Evolutionary conservation across 345 rosid species (phyloP).

Genomic region (Euphorbia tirucalli): DNA sequence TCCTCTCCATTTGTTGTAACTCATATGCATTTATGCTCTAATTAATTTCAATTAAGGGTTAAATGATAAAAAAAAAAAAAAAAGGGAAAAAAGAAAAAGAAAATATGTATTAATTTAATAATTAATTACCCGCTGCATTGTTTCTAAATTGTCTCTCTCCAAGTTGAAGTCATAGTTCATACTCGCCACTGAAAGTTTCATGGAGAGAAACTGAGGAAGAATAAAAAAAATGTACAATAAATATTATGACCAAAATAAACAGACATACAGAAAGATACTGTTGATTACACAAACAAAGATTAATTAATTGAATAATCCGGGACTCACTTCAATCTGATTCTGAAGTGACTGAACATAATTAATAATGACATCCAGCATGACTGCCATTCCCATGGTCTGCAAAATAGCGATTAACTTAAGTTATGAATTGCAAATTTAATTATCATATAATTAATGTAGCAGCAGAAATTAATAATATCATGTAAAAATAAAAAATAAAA

Average conservation of each 20-base stretch:
- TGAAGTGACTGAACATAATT: slow-evolving; percentile 60
- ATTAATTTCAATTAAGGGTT: neutral
- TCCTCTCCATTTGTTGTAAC: slow-evolving; percentile 24
- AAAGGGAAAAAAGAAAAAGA: too few relatives aligned
- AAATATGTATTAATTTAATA: too few relatives aligned
- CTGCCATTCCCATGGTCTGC: slow-evolving; percentile 88
- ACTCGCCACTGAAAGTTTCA: slow-evolving; percentile 61
- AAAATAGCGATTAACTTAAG: slow-evolving; percentile 13
- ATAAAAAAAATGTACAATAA: too few relatives aligned
- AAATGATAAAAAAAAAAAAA: slow-evolving; percentile 1
- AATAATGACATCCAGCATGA: slow-evolving; percentile 76
- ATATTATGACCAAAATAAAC: too few relatives aligned
- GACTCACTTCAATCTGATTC: slow-evolving; percentile 59
- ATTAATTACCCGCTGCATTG: slow-evolving; percentile 19
- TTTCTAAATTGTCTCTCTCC: slow-evolving; percentile 38
- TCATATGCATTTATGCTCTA: slow-evolving; percentile 29
- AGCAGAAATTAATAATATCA: too few relatives aligned
- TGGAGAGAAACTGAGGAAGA: slow-evolving; percentile 57
- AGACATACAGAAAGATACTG: too few relatives aligned
- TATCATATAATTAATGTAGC: too few relatives aligned
- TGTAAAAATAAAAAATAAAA: neutral
- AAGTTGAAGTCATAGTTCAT: slow-evolving; percentile 37
- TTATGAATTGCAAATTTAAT: too few relatives aligned
- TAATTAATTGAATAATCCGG: neutral
- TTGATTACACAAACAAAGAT: neutral